A percentile compares a stretch with the other conserved stretches of the same genome.
Conservation (phyloP, 306 rosid genomes). For the Pterocarpus santalinus region DNA sequence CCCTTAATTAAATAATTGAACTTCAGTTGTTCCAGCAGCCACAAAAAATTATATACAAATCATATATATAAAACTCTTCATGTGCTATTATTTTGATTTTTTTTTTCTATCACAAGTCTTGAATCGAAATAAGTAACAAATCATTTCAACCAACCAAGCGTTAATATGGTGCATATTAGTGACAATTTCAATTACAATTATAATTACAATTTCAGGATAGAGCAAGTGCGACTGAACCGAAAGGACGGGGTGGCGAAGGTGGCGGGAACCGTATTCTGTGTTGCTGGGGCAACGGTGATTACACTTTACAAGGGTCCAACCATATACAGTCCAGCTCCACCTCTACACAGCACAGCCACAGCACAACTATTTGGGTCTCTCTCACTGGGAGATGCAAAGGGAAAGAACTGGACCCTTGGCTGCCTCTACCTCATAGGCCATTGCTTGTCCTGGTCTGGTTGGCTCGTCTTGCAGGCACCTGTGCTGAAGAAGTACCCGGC, state of each 20-base stretch:
- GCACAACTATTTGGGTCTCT: conserved; percentile 42
- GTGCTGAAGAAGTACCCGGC: conserved; percentile 96
- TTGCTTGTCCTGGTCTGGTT: conserved; percentile 94
- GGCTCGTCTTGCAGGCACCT: conserved; percentile 95
- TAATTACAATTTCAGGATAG: conserved; percentile 62
- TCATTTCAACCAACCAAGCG: too few relatives aligned
- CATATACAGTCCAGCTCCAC: conserved; percentile 78
- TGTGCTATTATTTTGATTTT: too few relatives aligned
- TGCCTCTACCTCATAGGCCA: conserved; percentile 90
- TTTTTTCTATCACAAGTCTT: too few relatives aligned
- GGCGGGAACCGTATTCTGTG: conserved; percentile 83
- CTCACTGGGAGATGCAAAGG: conserved; percentile 73
- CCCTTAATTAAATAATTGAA: too few relatives aligned
- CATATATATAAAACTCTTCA: too few relatives aligned
- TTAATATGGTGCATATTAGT: too few relatives aligned
- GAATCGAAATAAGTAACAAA: too few relatives aligned
- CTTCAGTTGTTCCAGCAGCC: background rate
- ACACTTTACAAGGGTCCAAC: conserved; percentile 94
- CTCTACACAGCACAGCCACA: conserved; percentile 39
- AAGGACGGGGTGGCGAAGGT: conserved; percentile 90
- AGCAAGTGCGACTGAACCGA: conserved; percentile 72
- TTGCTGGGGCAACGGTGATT: conserved; percentile 89
- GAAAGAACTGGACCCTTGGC: conserved; percentile 93
- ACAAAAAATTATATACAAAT: too few relatives aligned
- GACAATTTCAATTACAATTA: background rate